A percentile compares a stretch with the other conserved stretches of the same genome.
Conservation (phyloP, 2,329 filamentous ascomycete genomes). For the Phaeoacremonium minimum region DNA sequence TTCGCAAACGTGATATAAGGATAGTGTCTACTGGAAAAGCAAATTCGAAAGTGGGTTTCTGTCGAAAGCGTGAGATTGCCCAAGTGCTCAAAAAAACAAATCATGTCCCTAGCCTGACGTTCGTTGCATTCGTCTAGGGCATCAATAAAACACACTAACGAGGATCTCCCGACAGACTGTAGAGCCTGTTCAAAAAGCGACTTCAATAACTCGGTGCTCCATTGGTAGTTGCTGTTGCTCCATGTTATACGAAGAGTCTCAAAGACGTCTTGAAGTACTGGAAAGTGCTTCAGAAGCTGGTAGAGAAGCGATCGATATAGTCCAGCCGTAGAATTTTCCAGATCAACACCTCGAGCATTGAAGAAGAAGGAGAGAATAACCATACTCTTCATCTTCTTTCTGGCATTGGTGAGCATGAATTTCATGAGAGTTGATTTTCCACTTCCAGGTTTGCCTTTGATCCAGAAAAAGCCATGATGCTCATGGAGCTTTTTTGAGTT, state of each 20-base stretch:
- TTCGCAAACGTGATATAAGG: constrained; percentile 28
- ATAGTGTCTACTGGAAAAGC: constrained; percentile 41
- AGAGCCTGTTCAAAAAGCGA: constrained; percentile 16
- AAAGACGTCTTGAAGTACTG: constrained; percentile 26
- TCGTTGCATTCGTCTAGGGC: constrained; percentile 45
- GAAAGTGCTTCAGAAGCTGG: constrained; percentile 33
- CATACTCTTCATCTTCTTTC: constrained; percentile 10
- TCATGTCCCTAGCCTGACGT: constrained; percentile 33
- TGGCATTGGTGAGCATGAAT: constrained; percentile 18
- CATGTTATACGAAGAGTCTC: constrained; percentile 11
- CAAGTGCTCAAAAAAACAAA: constrained; percentile 33
- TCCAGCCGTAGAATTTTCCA: constrained; percentile 40
- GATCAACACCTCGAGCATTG: constrained; percentile 34
- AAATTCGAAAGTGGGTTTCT: constrained; percentile 20
- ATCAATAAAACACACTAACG: constrained; percentile 24
- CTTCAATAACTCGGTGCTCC: constrained; percentile 14
- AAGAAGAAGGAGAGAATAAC: constrained; percentile 42
- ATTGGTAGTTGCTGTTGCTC: background rate
- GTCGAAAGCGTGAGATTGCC: constrained; percentile 16
- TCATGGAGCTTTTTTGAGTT: constrained; percentile 17
- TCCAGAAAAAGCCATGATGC: constrained; percentile 38
- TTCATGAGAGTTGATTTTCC: constrained; percentile 46
- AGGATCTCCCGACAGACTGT: constrained; percentile 4
- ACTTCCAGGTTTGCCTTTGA: constrained; percentile 38
- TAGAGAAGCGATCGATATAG: constrained; percentile 46